Percentiles rank a stretch among this genome's conserved stretches.
phyloP scores from a whole-genome alignment of 1,284 basidiomycete genomes.

The Coniophora puteana region DNA sequence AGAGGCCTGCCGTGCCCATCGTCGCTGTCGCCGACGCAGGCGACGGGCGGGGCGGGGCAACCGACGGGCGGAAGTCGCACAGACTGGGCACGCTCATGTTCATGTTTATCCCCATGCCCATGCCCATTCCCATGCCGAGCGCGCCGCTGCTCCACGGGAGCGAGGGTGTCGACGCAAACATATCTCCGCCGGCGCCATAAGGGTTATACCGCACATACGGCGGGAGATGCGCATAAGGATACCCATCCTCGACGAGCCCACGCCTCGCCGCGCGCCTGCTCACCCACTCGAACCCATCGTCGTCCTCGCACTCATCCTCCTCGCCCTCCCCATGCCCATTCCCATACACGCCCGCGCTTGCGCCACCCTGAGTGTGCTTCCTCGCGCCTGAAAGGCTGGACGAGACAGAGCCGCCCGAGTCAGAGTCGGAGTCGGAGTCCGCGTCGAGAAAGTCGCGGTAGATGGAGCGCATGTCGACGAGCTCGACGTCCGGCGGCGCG shows the following conservation, averaged over 20 bases:
- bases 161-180: conserved; percentile 54
- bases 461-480: conserved; percentile 91
- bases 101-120: too few species aligned
- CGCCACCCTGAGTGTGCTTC: too few species aligned
- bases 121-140: not conserved
- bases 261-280: conserved; percentile 55
- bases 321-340: too few species aligned
- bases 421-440: conserved; percentile 59
- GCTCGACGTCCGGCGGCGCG: conserved; percentile 78
- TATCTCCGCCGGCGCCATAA: conserved; percentile 48
- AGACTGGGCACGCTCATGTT: conserved; percentile 32
- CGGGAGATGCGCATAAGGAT: conserved; percentile 63
- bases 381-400: too few species aligned
- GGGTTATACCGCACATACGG: conserved; percentile 69
- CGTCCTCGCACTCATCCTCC: conserved; percentile 45
- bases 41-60: conserved; percentile 24
- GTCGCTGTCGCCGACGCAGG: conserved; percentile 20
- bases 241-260: conserved; percentile 47
- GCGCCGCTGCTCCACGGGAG: conserved; percentile 44
- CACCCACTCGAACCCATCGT: conserved; percentile 78
- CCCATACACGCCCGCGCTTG: too few species aligned
- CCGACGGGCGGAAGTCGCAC: conserved; percentile 29
- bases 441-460: conserved; percentile 91
- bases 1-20: conserved; percentile 6
- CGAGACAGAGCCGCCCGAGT: conserved; percentile 8